These are phyloP conservation scores for Xylariaceae sp. DNA, from an alignment of 2,329 filamentous ascomycete genomes.

Conservation along the genomic window DNA sequence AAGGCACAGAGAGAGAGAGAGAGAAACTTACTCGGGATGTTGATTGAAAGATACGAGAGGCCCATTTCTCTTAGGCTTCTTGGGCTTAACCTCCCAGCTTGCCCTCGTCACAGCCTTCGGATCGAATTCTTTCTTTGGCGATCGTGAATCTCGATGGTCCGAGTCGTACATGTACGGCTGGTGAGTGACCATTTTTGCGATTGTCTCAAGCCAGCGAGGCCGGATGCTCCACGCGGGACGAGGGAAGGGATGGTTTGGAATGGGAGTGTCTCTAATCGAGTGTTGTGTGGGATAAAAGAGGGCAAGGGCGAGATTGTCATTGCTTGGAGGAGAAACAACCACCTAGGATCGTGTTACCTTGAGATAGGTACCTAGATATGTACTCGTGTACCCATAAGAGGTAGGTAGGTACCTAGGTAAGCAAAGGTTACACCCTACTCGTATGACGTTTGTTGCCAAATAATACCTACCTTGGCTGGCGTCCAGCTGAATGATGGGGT, in stretches of 20 bases:
- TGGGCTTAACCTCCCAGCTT: conserved; percentile 61
- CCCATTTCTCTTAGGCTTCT: conserved; percentile 61
- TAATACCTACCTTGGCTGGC: too few relatives aligned
- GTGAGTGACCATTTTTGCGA: conserved; percentile 26
- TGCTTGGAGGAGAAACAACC: neutral
- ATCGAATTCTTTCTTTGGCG: conserved; percentile 44
- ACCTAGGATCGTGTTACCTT: neutral
- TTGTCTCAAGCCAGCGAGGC: conserved; percentile 19
- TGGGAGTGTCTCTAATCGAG: conserved; percentile 5
- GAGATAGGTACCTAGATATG: neutral
- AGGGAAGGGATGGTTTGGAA: conserved; percentile 6
- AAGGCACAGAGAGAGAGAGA: too few relatives aligned
- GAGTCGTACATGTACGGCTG: conserved; percentile 31
- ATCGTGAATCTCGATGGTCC: conserved; percentile 23
- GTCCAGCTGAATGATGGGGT: too few relatives aligned
- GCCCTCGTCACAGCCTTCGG: conserved; percentile 80
- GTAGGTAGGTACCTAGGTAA: too few relatives aligned
- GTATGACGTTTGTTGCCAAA: neutral
- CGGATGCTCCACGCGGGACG: conserved; percentile 17
- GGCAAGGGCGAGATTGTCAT: conserved; percentile 1
- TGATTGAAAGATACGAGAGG: conserved; percentile 77
- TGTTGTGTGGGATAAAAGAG: conserved; percentile 6
- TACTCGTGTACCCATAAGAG: neutral
- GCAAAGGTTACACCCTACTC: neutral
- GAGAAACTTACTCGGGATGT: conserved; percentile 69